Evolutionary conservation across 164 flowering plant genomes (phyloP).

Genomic region (Saururus chinensis): DNA sequence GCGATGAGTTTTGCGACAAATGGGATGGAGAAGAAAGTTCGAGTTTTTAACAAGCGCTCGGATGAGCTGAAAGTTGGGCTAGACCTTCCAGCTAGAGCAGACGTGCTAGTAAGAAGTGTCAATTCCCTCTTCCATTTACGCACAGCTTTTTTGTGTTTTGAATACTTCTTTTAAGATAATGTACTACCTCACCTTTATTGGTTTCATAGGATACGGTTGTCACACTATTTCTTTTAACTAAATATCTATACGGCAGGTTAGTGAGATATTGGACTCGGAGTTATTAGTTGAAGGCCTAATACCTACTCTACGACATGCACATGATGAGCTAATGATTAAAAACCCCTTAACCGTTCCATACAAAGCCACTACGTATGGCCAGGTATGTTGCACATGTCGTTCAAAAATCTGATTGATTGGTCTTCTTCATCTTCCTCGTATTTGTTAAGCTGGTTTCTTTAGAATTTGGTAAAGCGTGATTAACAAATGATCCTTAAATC

Average conservation of each 20-base stretch:
- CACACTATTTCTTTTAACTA: not conserved
- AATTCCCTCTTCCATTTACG: not conserved
- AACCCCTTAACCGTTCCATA: conserved; percentile 73
- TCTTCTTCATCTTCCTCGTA: not conserved
- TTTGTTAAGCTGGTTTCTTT: not conserved
- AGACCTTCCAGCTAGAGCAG: conserved; percentile 66
- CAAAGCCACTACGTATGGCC: conserved; percentile 72
- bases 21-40: conserved; percentile 49
- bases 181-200: not conserved
- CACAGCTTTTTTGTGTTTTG: not conserved
- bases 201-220: not conserved
- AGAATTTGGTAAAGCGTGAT: too few relatives aligned
- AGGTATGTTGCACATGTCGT: conserved; percentile 31
- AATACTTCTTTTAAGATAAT: not conserved
- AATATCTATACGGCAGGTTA: conserved; percentile 44
- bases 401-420: not conserved
- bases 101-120: conserved; percentile 57
- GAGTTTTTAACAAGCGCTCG: conserved; percentile 64
- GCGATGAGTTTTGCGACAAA: conserved; percentile 59
- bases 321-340: conserved; percentile 63
- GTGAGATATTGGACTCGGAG: conserved; percentile 99
- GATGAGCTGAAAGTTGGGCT: conserved; percentile 74
- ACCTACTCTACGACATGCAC: conserved; percentile 91
- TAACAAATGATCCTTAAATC: too few relatives aligned
- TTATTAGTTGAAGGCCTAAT: conserved; percentile 90